Evolutionary conservation across 1,284 basidiomycete species (phyloP), one percentile per base, ranked within the genome.

Genomic region (Wallemia ichthyophaga): DNA sequence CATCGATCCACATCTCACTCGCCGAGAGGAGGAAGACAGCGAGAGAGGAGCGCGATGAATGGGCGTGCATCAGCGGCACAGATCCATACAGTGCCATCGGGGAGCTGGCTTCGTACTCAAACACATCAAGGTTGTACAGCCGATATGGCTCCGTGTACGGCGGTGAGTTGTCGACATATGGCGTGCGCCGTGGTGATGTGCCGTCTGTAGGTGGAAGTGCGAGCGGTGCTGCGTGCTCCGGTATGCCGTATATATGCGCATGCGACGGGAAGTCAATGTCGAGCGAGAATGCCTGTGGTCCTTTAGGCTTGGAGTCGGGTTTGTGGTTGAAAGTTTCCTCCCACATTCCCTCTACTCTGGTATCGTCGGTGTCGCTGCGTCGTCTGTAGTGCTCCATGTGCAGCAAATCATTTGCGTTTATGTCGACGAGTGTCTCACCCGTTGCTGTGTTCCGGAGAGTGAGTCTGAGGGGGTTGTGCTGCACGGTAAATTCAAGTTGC

Each of bases 371-470:
- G 60, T 74, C 68, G 70, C 87, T 86, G 28, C 73, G 74, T 60
- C 73, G 74, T 60, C 88, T 77, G 74, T 88, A 96, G 70, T 98
- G 94, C 68, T 99, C 94, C 86, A 98, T 89, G 67, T 98, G 89
- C 64, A 99, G 74, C 26, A 99, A 75, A 0, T 84, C 83, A 53
- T 81, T 76, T 11, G 86, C 87, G 66, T 99, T 99, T 59, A 98
- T 72, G 1, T 91, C 79, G 60, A 96, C 75, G 66, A 94, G 83
- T 60, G 83, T 81, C 25, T 67, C 61, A 2, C 48, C 54, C 56
- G 64, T 78, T 79, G 3, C 84, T 86, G 61, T 79, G 75, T 37
- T 82, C 76, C 56, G 78, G 72, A 63, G 92, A 73, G 1, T 77
- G 75, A 58, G 94, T 74, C 63, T 76, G 76, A 64, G 94, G 1